phyloP scores from a whole-genome alignment of 148 eudicot species.

The Mesembryanthemum crystallinum region DNA sequence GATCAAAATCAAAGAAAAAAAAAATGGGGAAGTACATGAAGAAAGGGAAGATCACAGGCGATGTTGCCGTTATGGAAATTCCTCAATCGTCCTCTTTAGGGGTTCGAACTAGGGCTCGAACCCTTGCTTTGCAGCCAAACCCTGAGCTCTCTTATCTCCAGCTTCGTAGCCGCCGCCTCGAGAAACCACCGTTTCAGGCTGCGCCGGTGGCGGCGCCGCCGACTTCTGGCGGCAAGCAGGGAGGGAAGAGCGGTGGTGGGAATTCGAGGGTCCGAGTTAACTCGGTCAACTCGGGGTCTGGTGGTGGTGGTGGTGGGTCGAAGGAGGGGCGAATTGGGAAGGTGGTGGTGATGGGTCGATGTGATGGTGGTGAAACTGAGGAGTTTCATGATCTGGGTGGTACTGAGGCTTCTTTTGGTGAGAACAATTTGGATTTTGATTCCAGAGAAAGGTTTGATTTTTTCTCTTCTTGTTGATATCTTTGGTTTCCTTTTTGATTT shows the following conservation, averaged over 20 bases:
- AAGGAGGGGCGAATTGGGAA: slow-evolving; percentile 19
- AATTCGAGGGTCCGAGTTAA: slow-evolving; percentile 27
- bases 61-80: slow-evolving; percentile 58
- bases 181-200: slow-evolving; percentile 46
- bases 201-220: slow-evolving; percentile 4
- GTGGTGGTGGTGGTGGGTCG: too few relatives aligned
- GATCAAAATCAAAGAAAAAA: background rate
- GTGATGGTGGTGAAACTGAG: slow-evolving; percentile 23
- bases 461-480: background rate
- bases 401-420: slow-evolving; percentile 59
- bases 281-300: slow-evolving; percentile 25
- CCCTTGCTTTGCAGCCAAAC: slow-evolving; percentile 59
- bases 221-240: background rate
- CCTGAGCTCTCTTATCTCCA: slow-evolving; percentile 64
- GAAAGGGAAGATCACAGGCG: slow-evolving; percentile 54
- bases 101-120: slow-evolving; percentile 75
- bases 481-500: background rate
- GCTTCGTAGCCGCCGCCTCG: slow-evolving; percentile 64
- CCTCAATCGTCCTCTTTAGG: slow-evolving; percentile 51
- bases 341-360: slow-evolving; percentile 28
- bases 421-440: slow-evolving; percentile 66
- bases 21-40: slow-evolving; percentile 67
- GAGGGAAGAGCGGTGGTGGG: background rate
- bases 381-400: slow-evolving; percentile 23
- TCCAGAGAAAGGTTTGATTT: slow-evolving; percentile 49